These are phyloP conservation scores for Lipomyces yamadae DNA, from an alignment of 805 yeast genomes.

Conservation along the genomic window DNA sequence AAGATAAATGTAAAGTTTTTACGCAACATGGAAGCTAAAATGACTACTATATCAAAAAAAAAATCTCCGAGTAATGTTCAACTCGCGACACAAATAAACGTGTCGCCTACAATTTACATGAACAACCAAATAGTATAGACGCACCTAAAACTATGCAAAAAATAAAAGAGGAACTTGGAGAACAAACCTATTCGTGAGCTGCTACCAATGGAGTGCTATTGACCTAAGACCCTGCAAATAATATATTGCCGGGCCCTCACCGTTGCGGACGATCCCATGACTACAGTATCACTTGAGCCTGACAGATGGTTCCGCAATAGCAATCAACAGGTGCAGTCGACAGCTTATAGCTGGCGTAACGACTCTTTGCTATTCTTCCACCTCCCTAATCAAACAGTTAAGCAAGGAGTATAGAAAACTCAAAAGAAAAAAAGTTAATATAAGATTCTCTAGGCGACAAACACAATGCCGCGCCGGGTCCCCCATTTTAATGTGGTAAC, in stretches of 20 bases:
- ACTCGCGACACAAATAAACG: background rate
- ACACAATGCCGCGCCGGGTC: background rate
- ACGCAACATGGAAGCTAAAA: background rate
- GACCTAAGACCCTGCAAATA: background rate
- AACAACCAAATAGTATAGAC: background rate
- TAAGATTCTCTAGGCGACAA: background rate
- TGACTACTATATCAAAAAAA: background rate
- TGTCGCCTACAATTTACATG: background rate
- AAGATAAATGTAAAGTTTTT: background rate
- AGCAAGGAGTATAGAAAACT: background rate
- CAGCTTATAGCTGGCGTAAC: background rate
- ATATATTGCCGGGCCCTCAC: background rate
- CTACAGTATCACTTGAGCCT: background rate
- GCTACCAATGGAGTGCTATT: background rate
- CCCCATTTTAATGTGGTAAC: background rate
- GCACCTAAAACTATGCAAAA: constrained; percentile 2
- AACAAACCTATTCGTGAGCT: background rate
- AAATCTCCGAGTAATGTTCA: background rate
- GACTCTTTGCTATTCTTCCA: background rate
- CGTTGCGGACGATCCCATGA: background rate
- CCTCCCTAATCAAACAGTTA: background rate
- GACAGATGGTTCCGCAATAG: background rate
- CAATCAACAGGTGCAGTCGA: background rate
- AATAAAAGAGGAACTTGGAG: background rate
- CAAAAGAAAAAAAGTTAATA: background rate